Conservation (phyloP, 805 yeast genomes). For the Candida ficus region DNA sequence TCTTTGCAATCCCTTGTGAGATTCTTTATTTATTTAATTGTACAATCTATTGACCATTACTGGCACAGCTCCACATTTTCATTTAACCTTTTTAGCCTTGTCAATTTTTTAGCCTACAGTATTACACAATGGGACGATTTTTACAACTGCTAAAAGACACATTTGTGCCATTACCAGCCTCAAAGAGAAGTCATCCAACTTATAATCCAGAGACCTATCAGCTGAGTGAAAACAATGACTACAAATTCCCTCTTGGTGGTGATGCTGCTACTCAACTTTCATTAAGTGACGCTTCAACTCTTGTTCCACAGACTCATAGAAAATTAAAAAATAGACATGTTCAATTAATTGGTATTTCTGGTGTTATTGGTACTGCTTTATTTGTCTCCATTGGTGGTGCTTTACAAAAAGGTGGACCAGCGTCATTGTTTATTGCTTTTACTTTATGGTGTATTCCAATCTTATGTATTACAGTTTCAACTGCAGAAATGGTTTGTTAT, state of each 20-base stretch:
- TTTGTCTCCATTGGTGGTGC: conserved; percentile 70
- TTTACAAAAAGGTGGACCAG: conserved; percentile 65
- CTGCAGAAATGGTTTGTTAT: conserved; percentile 77
- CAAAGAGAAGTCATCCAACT: not conserved
- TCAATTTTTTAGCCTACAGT: not conserved
- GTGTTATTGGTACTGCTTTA: conserved; percentile 76
- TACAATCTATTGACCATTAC: no score
- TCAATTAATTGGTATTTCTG: conserved; percentile 74
- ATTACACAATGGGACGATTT: not conserved
- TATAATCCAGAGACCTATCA: conserved; percentile 1
- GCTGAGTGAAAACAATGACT: not conserved
- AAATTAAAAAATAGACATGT: conserved; percentile 64
- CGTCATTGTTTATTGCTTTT: conserved; percentile 59
- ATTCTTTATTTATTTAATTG: not conserved
- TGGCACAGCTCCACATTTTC: no score
- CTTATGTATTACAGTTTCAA: conserved; percentile 57
- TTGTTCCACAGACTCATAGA: conserved; percentile 35
- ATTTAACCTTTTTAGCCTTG: no score
- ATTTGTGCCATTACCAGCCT: conserved; percentile 18
- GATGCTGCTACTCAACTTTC: conserved; percentile 7
- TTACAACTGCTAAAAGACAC: conserved; percentile 14
- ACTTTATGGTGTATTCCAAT: conserved; percentile 67
- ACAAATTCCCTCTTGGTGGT: conserved; percentile 1
- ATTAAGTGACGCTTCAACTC: conserved; percentile 19
- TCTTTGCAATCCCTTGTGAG: no score